A percentile compares a stretch with the other conserved stretches of the same genome.
Evolutionary conservation across 768 basidiomycete species (phyloP).

Genomic region (Cystofilobasidium bisporidii): DNA sequence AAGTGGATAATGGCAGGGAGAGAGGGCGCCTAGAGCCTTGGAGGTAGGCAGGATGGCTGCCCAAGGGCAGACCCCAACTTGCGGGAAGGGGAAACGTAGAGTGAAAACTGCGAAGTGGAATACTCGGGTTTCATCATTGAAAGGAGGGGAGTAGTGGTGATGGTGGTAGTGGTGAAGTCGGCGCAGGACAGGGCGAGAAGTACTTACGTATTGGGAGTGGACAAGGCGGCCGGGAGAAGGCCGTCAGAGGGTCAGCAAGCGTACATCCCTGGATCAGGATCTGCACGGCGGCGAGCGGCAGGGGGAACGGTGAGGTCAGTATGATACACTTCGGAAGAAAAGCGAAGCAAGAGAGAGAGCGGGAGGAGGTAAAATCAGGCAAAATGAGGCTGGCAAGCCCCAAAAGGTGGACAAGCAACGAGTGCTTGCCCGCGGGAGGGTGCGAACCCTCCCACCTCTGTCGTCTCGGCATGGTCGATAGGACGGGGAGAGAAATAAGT

Average conservation of each 20-base stretch:
- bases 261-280: background rate
- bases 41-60: conserved; percentile 11
- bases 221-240: background rate
- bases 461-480: conserved; percentile 31
- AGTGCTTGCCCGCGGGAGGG: conserved; percentile 15
- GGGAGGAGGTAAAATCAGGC: conserved; percentile 23
- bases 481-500: conserved; percentile 30
- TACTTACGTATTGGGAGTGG: background rate
- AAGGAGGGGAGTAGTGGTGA: background rate
- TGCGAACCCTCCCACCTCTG: conserved; percentile 29
- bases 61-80: conserved; percentile 16
- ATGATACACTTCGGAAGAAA: too few relatives aligned
- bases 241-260: conserved; percentile 4
- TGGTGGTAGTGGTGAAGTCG: background rate
- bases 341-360: background rate
- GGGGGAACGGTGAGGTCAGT: too few relatives aligned
- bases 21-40: background rate
- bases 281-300: too few relatives aligned
- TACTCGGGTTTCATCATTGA: conserved; percentile 7
- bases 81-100: conserved; percentile 24
- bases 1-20: conserved; percentile 7
- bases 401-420: conserved; percentile 15
- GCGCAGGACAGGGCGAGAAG: background rate
- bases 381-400: conserved; percentile 31
- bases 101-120: conserved; percentile 28